Evolutionary conservation across 495 filamentous ascomycete species (phyloP), one percentile per base, ranked within the genome.

Genomic region (Hypoxylon crocopeplum): DNA sequence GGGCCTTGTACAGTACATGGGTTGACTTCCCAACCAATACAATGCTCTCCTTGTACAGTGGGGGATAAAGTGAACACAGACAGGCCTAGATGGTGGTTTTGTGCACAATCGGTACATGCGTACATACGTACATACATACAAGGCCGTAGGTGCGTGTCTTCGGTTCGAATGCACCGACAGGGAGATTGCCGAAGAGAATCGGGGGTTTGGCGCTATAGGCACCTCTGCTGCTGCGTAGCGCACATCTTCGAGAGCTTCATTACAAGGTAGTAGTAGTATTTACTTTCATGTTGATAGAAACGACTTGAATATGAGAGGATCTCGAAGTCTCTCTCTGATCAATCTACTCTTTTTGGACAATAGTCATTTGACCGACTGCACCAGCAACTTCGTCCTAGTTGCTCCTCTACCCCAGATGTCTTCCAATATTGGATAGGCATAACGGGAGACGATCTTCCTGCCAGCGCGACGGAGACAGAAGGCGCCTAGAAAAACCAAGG

Each of bases 1-100:
- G 41, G 53, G 54, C 60, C 40, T 12, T 30, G 48, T 53, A 59
- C 48, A 52, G 38, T 64, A 59, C 60, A 64, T 64, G 59, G 60
- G 55, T 64, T 42, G 44, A 37, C 54, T 45, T 64, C 48, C 54
- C 54, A 54, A 55, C 60, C 60, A 64, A 58, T 64, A 36, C 49
- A 41, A 45, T 54, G 24, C 44, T 49, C 34, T 54, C 20, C 40
- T 57, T 47, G 49, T 64, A 59, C 48, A 49, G 54, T 58, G 54
- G 48, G 60, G 53, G 60, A 55, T 34, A 46, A 42, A 59, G 27
- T 25, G 30, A 64, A 42, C 45, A 44, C 33, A 20, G 38, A 58
- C 29, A 57, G 52, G 52, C 53, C 59, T 47, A 44, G 52, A 48
- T 52, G 41, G 59, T 22, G 37, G 24, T 55, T 30, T 44, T 44